Conservation (phyloP, 371 early-diverging fungal genomes). For the Nosema muscidifuracis region DNA sequence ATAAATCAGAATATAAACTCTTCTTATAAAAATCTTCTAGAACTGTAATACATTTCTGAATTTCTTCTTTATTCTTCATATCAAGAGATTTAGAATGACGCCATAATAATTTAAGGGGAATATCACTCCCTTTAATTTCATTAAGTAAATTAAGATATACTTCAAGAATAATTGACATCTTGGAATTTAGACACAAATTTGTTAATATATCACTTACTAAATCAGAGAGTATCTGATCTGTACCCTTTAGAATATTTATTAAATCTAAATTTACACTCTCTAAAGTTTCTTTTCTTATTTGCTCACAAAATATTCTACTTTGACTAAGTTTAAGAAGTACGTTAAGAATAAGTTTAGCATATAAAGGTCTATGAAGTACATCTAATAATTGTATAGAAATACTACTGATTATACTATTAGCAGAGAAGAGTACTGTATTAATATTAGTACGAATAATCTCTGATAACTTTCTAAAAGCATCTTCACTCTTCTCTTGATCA, state of each 20-base stretch:
- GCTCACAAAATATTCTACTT: slow-evolving; percentile 21
- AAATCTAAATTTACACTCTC: slow-evolving; percentile 27
- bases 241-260: slow-evolving; percentile 30
- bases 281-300: slow-evolving; percentile 44
- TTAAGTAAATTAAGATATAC: slow-evolving; percentile 38
- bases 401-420: slow-evolving; percentile 44
- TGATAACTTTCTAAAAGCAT: slow-evolving; percentile 31
- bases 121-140: slow-evolving; percentile 31
- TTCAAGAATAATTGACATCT: slow-evolving; percentile 15
- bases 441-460: slow-evolving; percentile 19
- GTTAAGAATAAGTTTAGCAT: slow-evolving; percentile 8
- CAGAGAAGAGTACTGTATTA: slow-evolving; percentile 11
- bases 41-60: slow-evolving; percentile 27
- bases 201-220: slow-evolving; percentile 47
- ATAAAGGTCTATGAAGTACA: slow-evolving; percentile 4
- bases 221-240: slow-evolving; percentile 1
- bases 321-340: slow-evolving; percentile 36
- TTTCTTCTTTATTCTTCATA: slow-evolving; percentile 27
- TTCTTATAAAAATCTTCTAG: slow-evolving; percentile 51
- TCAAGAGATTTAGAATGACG: slow-evolving; percentile 56
- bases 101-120: slow-evolving; percentile 60
- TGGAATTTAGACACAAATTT: slow-evolving; percentile 48
- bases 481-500: slow-evolving; percentile 15
- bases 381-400: slow-evolving; percentile 46
- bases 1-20: slow-evolving; percentile 23